phyloP scores from a whole-genome alignment of 2,329 filamentous ascomycete species.

The Monosporascus sp. region DNA sequence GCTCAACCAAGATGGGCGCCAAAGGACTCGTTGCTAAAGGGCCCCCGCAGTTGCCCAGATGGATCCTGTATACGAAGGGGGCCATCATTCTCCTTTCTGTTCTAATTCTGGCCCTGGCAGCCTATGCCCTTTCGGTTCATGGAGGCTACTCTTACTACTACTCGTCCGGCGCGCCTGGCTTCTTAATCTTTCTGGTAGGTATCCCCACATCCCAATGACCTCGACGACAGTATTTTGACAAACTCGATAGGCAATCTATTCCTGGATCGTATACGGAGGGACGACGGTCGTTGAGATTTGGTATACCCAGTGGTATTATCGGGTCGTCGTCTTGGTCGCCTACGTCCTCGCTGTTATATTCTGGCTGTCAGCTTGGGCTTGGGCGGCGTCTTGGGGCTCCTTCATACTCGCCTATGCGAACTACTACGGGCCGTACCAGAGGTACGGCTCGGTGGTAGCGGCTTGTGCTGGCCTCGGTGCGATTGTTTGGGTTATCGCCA shows the following conservation, averaged over 20 bases:
- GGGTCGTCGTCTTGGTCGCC: slow-evolving; percentile 30
- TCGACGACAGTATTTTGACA: slow-evolving; percentile 1
- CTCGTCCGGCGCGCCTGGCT: slow-evolving; percentile 31
- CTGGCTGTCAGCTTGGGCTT: slow-evolving; percentile 39
- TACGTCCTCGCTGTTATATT: slow-evolving; percentile 36
- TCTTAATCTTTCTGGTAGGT: slow-evolving; percentile 43
- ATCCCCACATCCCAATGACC: slow-evolving; percentile 13
- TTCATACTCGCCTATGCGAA: slow-evolving; percentile 19
- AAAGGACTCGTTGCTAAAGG: slow-evolving; percentile 31
- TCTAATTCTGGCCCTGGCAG: slow-evolving; percentile 34
- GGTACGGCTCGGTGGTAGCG: slow-evolving; percentile 30
- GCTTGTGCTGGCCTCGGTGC: slow-evolving; percentile 37
- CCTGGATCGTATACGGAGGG: slow-evolving; percentile 35
- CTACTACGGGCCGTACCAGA: slow-evolving; percentile 15
- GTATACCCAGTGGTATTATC: slow-evolving; percentile 32
- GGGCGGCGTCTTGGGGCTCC: slow-evolving; percentile 33
- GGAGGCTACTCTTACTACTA: slow-evolving; percentile 16
- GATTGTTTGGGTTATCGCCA: slow-evolving; percentile 34
- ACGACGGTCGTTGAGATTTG: slow-evolving; percentile 31
- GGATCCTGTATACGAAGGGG: slow-evolving; percentile 32
- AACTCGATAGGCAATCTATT: slow-evolving; percentile 32
- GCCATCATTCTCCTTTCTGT: slow-evolving; percentile 35
- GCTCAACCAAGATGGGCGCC: slow-evolving; percentile 12
- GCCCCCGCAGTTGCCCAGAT: slow-evolving; percentile 31
- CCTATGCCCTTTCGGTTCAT: slow-evolving; percentile 34